These are phyloP conservation scores for Paraleonurus japonicus DNA, from an alignment of 257 asterid genomes.

Conservation along the genomic window DNA sequence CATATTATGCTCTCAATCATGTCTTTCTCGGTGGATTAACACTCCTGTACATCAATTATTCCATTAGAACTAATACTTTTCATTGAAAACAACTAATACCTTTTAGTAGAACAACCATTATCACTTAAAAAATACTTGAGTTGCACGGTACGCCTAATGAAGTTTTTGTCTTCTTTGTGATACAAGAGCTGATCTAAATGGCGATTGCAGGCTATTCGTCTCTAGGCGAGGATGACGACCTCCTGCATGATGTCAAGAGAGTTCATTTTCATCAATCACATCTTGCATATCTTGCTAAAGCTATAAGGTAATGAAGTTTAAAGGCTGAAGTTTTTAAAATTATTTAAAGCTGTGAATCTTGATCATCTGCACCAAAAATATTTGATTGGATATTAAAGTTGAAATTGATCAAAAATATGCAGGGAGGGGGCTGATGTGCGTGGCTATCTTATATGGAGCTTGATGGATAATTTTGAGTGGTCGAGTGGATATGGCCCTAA, in stretches of 20 bases:
- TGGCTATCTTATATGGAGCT: constrained; percentile 74
- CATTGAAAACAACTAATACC: too few relatives aligned
- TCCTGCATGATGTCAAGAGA: constrained; percentile 48
- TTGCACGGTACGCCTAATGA: too few relatives aligned
- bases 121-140: too few relatives aligned
- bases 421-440: constrained; percentile 72
- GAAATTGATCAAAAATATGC: neutral
- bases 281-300: constrained; percentile 58
- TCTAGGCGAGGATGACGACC: constrained; percentile 29
- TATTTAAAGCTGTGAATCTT: neutral
- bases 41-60: neutral
- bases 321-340: neutral
- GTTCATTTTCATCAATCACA: constrained; percentile 50
- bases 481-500: constrained; percentile 40
- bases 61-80: too few relatives aligned
- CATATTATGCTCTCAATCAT: neutral
- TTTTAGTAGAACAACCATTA: neutral
- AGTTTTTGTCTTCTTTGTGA: neutral
- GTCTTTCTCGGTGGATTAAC: neutral
- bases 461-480: constrained; percentile 84
- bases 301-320: constrained; percentile 50
- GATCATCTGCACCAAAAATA: neutral
- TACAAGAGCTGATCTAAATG: neutral
- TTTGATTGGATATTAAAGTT: neutral
- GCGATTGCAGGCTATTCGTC: constrained; percentile 55